These are phyloP conservation scores for Botrytis sinoallii DNA, from an alignment of 2,329 filamentous ascomycete species.

Conservation along the genomic window DNA sequence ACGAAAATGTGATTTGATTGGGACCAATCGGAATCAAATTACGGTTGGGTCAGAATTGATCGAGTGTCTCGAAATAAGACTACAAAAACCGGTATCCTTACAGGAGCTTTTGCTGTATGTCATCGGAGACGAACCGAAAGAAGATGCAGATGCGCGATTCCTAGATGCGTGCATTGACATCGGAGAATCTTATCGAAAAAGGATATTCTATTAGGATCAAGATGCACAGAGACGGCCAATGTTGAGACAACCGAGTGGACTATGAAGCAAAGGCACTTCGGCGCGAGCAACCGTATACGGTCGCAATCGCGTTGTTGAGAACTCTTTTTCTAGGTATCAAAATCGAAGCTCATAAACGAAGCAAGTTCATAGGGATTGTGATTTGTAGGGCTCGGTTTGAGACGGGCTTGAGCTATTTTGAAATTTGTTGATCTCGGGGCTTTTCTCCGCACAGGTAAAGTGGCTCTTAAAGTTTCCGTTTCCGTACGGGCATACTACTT, in stretches of 20 bases:
- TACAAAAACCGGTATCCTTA: too few relatives aligned
- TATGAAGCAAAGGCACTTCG: constrained; percentile 4
- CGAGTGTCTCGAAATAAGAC: too few relatives aligned
- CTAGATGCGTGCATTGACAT: neutral
- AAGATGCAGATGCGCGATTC: constrained; percentile 11
- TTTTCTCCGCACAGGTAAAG: neutral
- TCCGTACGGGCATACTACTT: neutral
- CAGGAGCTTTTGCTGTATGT: neutral
- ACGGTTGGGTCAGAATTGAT: too few relatives aligned
- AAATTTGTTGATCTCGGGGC: constrained; percentile 6
- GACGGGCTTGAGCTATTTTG: neutral
- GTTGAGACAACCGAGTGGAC: neutral
- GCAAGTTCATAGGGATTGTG: neutral
- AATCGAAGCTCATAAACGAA: neutral
- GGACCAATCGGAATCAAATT: too few relatives aligned
- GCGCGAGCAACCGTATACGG: constrained; percentile 3
- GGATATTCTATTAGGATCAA: neutral
- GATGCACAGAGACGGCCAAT: neutral
- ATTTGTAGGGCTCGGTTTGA: neutral
- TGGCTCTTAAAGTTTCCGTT: neutral
- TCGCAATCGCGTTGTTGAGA: constrained; percentile 3
- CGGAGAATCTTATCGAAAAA: constrained; percentile 1
- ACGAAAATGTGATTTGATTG: too few relatives aligned
- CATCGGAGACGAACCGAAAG: constrained; percentile 18
- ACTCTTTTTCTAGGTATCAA: neutral